Base-by-base conservation (phyloP, 2,329 filamentous ascomycete genomes). In the Epichloe sibirici region DNA sequence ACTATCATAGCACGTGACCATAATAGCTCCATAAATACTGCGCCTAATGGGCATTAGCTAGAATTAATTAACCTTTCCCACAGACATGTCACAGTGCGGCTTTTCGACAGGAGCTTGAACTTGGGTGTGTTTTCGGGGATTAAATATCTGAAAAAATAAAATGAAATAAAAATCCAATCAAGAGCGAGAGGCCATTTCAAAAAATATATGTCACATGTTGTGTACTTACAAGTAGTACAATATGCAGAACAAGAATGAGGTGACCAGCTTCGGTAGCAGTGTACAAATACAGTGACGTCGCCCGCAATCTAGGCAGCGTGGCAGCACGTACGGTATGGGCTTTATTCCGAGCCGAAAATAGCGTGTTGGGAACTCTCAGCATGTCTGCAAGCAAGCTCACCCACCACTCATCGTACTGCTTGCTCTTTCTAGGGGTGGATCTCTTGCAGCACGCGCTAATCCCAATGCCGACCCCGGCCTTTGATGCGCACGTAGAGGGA, bases 401-500 rank as follows among this genome's bases (percentile, higher is more conserved):
- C n/a, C 17, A 23, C 40, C 40, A 43, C 42, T 44, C 21, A 44
- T 44, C 42, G 42, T 44, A 3, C 23, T 44, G 42, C 42, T 21
- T 21, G 17, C 31, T 43, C 49, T 35, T n/a, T 15, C 34, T 11
- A 59, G 55, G 60, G 58, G 55, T 58, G 56, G 55, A 53, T 49
- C 56, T 57, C 55, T 57, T 58, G 56, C 59, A 39, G 58, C 59
- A 52, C 56, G 59, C 62, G 62, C 66, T 68, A 68, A 59, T 57
- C 65, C 42, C 57, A 63, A 63, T 61, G 54, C 58, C 60, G 61
- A 53, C 35, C 44, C 44, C 39, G 52, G 13, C 45, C 59, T 61
- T 66, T 55, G 52, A 67, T 61, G 61, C 62, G 63, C 64, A 63
- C 57, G 58, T 65, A 61, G 58, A 66, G 64, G 65, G 65, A 62